Evolutionary conservation across 169 alveolate genomes (phyloP).

Genomic region (Eimeria praecox): DNA sequence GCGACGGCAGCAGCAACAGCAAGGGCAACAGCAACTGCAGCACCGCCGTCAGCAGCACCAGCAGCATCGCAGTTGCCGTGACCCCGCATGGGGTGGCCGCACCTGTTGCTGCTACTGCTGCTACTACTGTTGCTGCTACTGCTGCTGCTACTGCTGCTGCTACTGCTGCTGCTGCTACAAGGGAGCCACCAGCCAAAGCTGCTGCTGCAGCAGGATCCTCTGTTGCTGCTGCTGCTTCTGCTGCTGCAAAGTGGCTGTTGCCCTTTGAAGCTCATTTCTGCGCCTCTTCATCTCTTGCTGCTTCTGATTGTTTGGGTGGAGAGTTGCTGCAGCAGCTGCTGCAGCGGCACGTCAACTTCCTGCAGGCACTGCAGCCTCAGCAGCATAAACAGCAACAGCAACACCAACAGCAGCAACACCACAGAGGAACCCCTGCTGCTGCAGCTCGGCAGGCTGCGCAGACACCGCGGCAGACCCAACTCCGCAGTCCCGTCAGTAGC

Average conservation of each 20-base stretch:
- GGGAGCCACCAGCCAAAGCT: not conserved
- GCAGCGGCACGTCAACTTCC: not conserved
- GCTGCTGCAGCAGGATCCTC: constrained; percentile 11
- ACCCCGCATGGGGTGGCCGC: not conserved
- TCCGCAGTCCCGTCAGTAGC: not conserved
- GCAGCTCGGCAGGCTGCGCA: not conserved
- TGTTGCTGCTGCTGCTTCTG: not conserved
- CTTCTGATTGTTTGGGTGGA: not conserved
- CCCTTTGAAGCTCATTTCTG: not conserved
- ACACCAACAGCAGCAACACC: not conserved
- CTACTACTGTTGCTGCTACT: not conserved
- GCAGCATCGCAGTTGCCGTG: constrained; percentile 10
- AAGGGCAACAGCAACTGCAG: not conserved
- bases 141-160: not conserved
- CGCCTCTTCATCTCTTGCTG: not conserved
- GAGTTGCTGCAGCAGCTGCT: constrained; percentile 7
- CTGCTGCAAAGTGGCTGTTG: constrained; percentile 26
- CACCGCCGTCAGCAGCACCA: constrained; percentile 25
- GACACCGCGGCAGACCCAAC: constrained; percentile 8
- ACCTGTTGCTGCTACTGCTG: not conserved
- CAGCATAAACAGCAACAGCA: not conserved
- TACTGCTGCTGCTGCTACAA: not conserved
- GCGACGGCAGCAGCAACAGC: constrained; percentile 12
- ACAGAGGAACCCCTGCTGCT: not conserved
- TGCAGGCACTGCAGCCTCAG: constrained; percentile 7